phyloP scores from a whole-genome alignment of 768 basidiomycete species.

The Leccinum incarnatum region DNA sequence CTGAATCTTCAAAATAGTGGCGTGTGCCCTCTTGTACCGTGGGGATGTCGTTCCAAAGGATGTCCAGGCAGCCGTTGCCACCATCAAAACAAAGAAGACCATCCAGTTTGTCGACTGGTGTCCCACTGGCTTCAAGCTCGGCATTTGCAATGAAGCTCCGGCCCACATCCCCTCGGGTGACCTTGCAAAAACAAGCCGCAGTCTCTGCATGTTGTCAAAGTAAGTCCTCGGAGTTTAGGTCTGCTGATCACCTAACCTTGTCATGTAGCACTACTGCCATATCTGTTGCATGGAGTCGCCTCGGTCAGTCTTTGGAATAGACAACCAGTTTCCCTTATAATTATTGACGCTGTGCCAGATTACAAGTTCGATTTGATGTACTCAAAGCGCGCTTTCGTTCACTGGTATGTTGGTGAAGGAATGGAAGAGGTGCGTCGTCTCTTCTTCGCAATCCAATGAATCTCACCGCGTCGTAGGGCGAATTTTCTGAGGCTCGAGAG shows the following conservation, averaged over 20 bases:
- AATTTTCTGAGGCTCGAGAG: slow-evolving; percentile 97
- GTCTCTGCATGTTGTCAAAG: slow-evolving; percentile 97
- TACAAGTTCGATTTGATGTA: slow-evolving; percentile 99
- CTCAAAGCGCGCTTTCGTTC: slow-evolving; percentile 90
- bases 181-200: slow-evolving; percentile 89
- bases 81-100: slow-evolving; percentile 95
- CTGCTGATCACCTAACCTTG: not conserved
- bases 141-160: slow-evolving; percentile 96
- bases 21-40: slow-evolving; percentile 88
- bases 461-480: slow-evolving; percentile 53
- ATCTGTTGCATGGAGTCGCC: slow-evolving; percentile 90
- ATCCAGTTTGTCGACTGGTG: slow-evolving; percentile 99
- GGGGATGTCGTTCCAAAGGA: slow-evolving; percentile 98
- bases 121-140: slow-evolving; percentile 97
- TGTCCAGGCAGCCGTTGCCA: slow-evolving; percentile 86
- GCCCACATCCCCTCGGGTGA: slow-evolving; percentile 92
- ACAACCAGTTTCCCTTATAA: not conserved
- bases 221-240: slow-evolving; percentile 28
- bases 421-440: slow-evolving; percentile 78
- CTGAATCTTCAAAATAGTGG: slow-evolving; percentile 52
- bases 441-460: not conserved
- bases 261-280: slow-evolving; percentile 79
- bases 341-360: slow-evolving; percentile 44
- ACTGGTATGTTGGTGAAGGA: slow-evolving; percentile 98
- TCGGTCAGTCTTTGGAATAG: slow-evolving; percentile 42